phyloP scores from a whole-genome alignment of 768 basidiomycete species.

The Lactarius quietus region DNA sequence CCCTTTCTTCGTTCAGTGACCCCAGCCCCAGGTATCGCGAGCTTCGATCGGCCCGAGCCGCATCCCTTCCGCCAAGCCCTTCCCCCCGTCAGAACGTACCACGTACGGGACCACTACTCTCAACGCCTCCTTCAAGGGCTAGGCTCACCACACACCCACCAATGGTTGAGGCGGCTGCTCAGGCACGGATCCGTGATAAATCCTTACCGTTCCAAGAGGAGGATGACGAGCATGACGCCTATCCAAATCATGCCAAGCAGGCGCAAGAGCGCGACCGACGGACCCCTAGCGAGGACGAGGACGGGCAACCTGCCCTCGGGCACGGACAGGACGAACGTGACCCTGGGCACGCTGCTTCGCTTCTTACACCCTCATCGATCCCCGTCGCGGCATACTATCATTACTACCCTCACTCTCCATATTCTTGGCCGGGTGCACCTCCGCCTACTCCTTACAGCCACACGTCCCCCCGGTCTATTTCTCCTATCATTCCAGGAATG shows the following conservation, averaged over 20 bases:
- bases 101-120: constrained; percentile 14
- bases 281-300: constrained; percentile 24
- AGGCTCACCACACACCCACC: constrained; percentile 19
- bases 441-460: constrained; percentile 75
- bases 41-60: constrained; percentile 12
- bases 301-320: constrained; percentile 13
- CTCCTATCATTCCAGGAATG: constrained; percentile 54
- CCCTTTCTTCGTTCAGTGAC: constrained; percentile 20
- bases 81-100: constrained; percentile 15
- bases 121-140: constrained; percentile 16
- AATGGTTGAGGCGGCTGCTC: constrained; percentile 9
- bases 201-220: constrained; percentile 27
- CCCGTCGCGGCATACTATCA: constrained; percentile 56
- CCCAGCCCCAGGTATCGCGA: too few species aligned
- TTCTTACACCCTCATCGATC: constrained; percentile 26
- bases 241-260: constrained; percentile 2
- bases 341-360: constrained; percentile 8
- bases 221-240: constrained; percentile 12
- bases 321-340: constrained; percentile 20
- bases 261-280: too few species aligned
- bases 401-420: constrained; percentile 48
- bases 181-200: constrained; percentile 23
- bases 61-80: constrained; percentile 16
- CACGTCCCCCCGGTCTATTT: constrained; percentile 69
- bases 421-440: constrained; percentile 62